These are phyloP conservation scores for Yamadazyma aaseri DNA, from an alignment of 1,139 yeast genomes.

Conservation along the genomic window DNA sequence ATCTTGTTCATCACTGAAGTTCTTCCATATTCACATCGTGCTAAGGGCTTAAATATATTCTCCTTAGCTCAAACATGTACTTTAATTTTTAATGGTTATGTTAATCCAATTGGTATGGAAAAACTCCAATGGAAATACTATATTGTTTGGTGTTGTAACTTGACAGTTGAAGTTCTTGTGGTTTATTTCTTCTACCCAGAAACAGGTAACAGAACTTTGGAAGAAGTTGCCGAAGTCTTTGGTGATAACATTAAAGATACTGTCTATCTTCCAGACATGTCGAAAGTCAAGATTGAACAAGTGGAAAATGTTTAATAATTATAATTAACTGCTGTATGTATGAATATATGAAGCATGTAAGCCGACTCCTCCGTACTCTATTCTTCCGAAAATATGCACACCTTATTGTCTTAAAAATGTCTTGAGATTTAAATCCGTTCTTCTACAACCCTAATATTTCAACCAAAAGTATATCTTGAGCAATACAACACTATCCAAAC, in stretches of 20 bases:
- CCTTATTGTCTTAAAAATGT: too few species aligned
- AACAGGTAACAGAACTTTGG: slow-evolving; percentile 52
- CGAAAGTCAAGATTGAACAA: slow-evolving; percentile 4
- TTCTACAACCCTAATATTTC: too few species aligned
- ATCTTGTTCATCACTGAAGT: slow-evolving; percentile 39
- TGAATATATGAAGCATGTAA: too few species aligned
- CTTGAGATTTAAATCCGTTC: too few species aligned
- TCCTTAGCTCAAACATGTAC: slow-evolving; percentile 25
- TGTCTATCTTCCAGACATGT: not conserved
- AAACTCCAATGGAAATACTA: slow-evolving; percentile 59
- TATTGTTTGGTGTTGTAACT: slow-evolving; percentile 47
- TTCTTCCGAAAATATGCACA: too few species aligned
- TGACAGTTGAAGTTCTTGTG: slow-evolving; percentile 33
- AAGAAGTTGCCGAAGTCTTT: slow-evolving; percentile 49
- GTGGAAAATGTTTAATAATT: not conserved
- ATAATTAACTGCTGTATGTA: too few species aligned
- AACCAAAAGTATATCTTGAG: too few species aligned
- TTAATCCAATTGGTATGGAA: slow-evolving; percentile 59
- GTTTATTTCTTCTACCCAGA: slow-evolving; percentile 47
- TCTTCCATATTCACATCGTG: slow-evolving; percentile 43
- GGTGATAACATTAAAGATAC: slow-evolving; percentile 30
- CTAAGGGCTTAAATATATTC: slow-evolving; percentile 40
- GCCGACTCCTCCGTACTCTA: too few species aligned
- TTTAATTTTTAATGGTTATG: slow-evolving; percentile 36
- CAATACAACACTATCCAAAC: too few species aligned